Conservation (phyloP, 2,329 filamentous ascomycete species). For the Hypoxylon sp. region DNA sequence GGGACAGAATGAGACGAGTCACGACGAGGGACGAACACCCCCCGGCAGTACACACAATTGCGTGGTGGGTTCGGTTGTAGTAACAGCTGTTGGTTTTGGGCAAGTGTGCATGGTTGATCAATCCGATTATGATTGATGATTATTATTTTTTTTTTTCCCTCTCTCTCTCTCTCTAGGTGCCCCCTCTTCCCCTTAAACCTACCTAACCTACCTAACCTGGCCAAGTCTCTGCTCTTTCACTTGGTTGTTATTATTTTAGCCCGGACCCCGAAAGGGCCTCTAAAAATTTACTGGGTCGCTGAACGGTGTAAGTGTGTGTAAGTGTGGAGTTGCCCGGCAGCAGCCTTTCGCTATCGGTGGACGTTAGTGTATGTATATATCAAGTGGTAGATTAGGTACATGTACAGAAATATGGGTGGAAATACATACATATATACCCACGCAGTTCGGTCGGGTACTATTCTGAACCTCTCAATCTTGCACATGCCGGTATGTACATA, state of each 20-base stretch:
- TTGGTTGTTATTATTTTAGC: slow-evolving; percentile 25
- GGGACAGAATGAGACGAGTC: slow-evolving; percentile 42
- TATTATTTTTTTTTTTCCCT: slow-evolving; percentile 22
- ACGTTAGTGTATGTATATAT: too few species aligned
- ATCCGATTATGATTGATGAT: slow-evolving; percentile 32
- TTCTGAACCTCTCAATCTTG: too few species aligned
- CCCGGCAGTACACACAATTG: slow-evolving; percentile 32
- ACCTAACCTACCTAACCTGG: slow-evolving; percentile 22
- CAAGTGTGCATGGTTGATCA: slow-evolving; percentile 38
- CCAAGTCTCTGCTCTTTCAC: slow-evolving; percentile 14
- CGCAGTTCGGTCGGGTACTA: too few species aligned
- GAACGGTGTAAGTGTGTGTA: slow-evolving; percentile 16
- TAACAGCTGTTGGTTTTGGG: slow-evolving; percentile 43
- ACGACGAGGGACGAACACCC: slow-evolving; percentile 38
- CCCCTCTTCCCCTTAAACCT: slow-evolving; percentile 28
- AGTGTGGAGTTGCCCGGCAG: too few species aligned
- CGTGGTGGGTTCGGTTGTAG: slow-evolving; percentile 39
- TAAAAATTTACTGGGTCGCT: slow-evolving; percentile 24
- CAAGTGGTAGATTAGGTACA: too few species aligned
- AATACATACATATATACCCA: not conserved
- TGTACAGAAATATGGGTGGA: not conserved
- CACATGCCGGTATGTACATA: too few species aligned
- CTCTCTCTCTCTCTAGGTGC: slow-evolving; percentile 7
- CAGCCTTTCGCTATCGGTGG: too few species aligned
- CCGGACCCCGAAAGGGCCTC: slow-evolving; percentile 24